Base-by-base conservation (phyloP, 208 protist species). In the Blechomonas ayalai region DNA sequence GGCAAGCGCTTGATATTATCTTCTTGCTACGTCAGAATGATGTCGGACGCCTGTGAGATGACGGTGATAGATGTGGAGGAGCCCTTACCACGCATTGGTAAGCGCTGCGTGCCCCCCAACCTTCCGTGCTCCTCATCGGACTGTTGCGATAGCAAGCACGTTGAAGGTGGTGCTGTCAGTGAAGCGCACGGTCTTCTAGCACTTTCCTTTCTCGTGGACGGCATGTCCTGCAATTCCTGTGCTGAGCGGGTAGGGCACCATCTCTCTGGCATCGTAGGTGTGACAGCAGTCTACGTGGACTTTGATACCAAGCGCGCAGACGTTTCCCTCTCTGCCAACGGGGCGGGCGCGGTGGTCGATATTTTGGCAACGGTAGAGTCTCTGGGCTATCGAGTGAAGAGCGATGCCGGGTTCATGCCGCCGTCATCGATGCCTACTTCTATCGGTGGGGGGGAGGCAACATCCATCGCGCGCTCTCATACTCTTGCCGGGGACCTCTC, bases 181-280 rank as follows among this genome's bases (percentile, higher is more conserved):
- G n/a, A n/a, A n/a, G n/a, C n/a, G n/a, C n/a, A n/a, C n/a, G n/a
- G n/a, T n/a, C n/a, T n/a, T n/a, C n/a, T n/a, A n/a, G 12, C 35
- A 52, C 23, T 35, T 26, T 31, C 28, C 6, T 13, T 60, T n/a
- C 28, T 15, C 27, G 59, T 86, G 12, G 50, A 29, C 1, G 85
- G 82, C 20, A 92, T 90, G 83, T 78, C 73, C 32, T 92, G 83
- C 50, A 52, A 50, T 19, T 57, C 59, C 7, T 90, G 81, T 37
- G 67, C 81, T 6, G 41, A 31, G 24, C 54, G 52, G 7, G 59
- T 92, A 13, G 66, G 79, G 39, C 58, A 39, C 27, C 41, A 23
- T 1, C 29, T 85, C 22, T 18, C 20, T 13, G 3, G 23, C 7
- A 2, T 71, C 7, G 1, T 5, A 2, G 67, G 66, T 29, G 72